These are phyloP conservation scores for Fusarium sp. DNA, from an alignment of 2,329 filamentous ascomycete genomes.

Conservation along the genomic window DNA sequence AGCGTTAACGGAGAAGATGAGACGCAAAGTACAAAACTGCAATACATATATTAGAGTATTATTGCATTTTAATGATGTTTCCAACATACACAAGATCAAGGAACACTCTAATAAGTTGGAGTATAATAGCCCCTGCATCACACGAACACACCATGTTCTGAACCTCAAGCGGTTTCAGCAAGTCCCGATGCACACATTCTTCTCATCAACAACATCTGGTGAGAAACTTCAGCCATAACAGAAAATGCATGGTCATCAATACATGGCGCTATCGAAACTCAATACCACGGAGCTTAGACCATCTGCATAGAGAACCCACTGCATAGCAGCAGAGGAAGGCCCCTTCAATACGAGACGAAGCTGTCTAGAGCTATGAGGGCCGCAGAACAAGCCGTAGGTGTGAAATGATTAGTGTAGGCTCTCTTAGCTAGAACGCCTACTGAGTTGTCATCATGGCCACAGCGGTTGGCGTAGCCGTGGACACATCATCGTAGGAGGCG, in stretches of 20 bases:
- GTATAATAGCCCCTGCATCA: too few species aligned
- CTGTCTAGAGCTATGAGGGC: neutral
- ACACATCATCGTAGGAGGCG: neutral
- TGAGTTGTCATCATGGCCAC: neutral
- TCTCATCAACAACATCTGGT: too few species aligned
- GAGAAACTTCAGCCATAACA: too few species aligned
- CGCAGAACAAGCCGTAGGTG: neutral
- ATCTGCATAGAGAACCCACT: neutral
- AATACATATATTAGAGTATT: too few species aligned
- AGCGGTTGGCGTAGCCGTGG: neutral
- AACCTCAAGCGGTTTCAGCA: too few species aligned
- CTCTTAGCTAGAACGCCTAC: neutral
- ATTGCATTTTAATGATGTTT: too few species aligned
- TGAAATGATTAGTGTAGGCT: neutral
- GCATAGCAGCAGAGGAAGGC: neutral
- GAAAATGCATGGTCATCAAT: neutral
- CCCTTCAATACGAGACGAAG: neutral
- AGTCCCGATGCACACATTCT: too few species aligned
- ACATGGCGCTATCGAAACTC: neutral
- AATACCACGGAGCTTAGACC: neutral
- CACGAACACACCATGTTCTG: too few species aligned
- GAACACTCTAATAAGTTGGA: too few species aligned
- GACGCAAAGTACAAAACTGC: too few species aligned
- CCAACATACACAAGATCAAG: too few species aligned
- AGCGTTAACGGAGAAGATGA: neutral